These are phyloP conservation scores for Kodamaea sp. DNA, from an alignment of 1,139 yeast genomes.

Conservation along the genomic window DNA sequence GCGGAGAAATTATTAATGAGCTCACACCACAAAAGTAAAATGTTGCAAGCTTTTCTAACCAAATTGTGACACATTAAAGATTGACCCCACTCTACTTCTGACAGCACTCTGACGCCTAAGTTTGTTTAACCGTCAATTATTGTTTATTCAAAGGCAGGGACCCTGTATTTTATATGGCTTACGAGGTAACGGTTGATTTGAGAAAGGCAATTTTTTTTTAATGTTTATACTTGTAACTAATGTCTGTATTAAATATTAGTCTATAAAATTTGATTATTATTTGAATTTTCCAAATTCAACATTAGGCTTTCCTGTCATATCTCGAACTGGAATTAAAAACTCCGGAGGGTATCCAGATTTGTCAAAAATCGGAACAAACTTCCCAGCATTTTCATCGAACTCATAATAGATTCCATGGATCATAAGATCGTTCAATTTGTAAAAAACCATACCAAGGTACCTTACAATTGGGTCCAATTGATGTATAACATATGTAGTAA, in stretches of 20 bases:
- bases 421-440: conserved; percentile 28
- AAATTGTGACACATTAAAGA: no score
- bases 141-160: no score
- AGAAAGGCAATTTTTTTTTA: not conserved
- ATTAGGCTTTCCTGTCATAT: not conserved
- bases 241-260: not conserved
- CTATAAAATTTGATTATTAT: not conserved
- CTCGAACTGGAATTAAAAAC: conserved; percentile 9
- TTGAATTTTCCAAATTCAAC: conserved; percentile 11
- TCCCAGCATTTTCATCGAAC: conserved; percentile 7
- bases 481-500: conserved; percentile 35
- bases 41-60: no score
- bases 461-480: conserved; percentile 31
- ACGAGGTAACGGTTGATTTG: not conserved
- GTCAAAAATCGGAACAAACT: conserved; percentile 30
- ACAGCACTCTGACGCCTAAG: no score
- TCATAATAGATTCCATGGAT: conserved; percentile 39
- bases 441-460: conserved; percentile 25
- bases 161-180: no score
- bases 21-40: no score
- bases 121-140: no score
- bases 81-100: no score
- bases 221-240: not conserved
- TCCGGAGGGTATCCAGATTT: conserved; percentile 25
- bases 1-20: no score